These are phyloP conservation scores for Xenoacremonium recifei DNA, from an alignment of 2,329 filamentous ascomycete genomes.

Conservation along the genomic window DNA sequence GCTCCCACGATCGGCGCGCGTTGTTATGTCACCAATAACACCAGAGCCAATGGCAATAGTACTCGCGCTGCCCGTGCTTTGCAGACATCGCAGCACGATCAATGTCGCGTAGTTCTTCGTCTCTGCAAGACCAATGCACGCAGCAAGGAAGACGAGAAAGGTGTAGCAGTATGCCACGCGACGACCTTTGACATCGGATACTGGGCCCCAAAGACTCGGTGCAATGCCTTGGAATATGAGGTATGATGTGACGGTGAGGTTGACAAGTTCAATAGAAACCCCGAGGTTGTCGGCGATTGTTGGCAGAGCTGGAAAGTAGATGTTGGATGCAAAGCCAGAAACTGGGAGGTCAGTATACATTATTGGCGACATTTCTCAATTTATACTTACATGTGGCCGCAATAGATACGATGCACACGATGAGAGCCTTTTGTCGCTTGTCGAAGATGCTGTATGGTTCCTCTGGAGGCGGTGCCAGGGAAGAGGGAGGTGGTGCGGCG, in stretches of 20 bases:
- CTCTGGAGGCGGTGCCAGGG: slow-evolving; percentile 1
- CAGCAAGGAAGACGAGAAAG: slow-evolving; percentile 44
- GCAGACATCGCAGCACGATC: slow-evolving; percentile 44
- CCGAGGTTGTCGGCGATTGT: slow-evolving; percentile 41
- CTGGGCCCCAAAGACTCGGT: slow-evolving; percentile 48
- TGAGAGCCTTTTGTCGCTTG: slow-evolving; percentile 44
- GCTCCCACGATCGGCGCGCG: slow-evolving; percentile 25
- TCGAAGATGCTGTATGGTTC: slow-evolving; percentile 51
- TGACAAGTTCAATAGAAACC: slow-evolving; percentile 38
- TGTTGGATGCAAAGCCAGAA: slow-evolving; percentile 41
- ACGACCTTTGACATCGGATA: slow-evolving; percentile 47
- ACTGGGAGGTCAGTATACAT: slow-evolving; percentile 24
- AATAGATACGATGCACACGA: slow-evolving; percentile 45
- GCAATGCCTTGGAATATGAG: slow-evolving; percentile 55
- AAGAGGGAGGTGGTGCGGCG: background rate
- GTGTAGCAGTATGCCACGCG: slow-evolving; percentile 44
- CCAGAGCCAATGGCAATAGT: slow-evolving; percentile 30
- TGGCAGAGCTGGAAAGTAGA: slow-evolving; percentile 49
- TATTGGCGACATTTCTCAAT: background rate
- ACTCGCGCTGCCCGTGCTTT: slow-evolving; percentile 47
- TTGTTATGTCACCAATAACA: slow-evolving; percentile 31
- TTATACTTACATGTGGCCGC: slow-evolving; percentile 47
- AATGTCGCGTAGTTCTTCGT: slow-evolving; percentile 41
- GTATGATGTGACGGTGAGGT: slow-evolving; percentile 45
- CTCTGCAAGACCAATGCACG: slow-evolving; percentile 46